phyloP scores from a whole-genome alignment of 139 green algal species.

The Edaphochlamys debaryana region DNA sequence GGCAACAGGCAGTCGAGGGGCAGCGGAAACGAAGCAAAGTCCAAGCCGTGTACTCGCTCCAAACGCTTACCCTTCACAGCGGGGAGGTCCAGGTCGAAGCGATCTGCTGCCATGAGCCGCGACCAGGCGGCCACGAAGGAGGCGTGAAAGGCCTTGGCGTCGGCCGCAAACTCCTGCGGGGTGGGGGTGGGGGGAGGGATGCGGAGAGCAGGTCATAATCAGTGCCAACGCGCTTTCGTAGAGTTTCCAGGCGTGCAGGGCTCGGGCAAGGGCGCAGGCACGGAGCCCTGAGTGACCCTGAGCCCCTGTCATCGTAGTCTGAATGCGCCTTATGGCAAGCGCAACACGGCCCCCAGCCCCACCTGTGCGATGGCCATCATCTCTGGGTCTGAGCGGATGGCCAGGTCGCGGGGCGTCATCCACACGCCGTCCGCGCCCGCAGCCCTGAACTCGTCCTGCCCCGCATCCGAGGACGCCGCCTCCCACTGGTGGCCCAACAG shows the following conservation, averaged over 20 bases:
- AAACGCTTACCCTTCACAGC: no score
- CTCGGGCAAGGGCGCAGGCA: no score
- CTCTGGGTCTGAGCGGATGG: constrained; percentile 24
- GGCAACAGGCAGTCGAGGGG: no score
- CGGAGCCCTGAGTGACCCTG: no score
- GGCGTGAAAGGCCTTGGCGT: constrained; percentile 40
- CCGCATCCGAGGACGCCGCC: background rate
- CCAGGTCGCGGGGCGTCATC: constrained; percentile 42
- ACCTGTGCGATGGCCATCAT: constrained; percentile 24
- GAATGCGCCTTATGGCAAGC: background rate
- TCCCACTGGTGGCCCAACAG: constrained; percentile 27
- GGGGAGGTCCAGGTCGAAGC: no score
- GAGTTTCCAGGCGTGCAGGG: no score
- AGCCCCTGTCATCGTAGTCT: no score
- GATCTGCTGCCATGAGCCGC: constrained; percentile 60
- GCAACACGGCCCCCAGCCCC: background rate
- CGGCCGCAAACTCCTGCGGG: constrained; percentile 39
- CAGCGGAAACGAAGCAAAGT: no score
- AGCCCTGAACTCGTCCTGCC: constrained; percentile 35
- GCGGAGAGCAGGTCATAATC: no score
- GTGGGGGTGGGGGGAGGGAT: no score
- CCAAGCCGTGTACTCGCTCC: no score
- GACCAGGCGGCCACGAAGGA: constrained; percentile 48
- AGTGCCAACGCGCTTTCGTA: no score
- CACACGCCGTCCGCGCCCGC: constrained; percentile 23